phyloP scores from a whole-genome alignment of 139 green algal species.

The Chlorella sp. region DNA sequence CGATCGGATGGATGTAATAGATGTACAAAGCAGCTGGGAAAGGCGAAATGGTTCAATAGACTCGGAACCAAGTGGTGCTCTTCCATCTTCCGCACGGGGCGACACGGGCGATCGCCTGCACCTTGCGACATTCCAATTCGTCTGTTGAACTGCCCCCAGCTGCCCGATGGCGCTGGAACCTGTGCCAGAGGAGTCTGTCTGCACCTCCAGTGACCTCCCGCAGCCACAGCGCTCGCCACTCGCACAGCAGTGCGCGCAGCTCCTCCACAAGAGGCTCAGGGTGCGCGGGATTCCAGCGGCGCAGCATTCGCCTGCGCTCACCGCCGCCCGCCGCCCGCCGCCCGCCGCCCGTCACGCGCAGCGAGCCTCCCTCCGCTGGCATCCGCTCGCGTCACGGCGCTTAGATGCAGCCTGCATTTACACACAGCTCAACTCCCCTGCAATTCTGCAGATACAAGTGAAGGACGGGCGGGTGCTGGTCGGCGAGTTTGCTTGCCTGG shows the following conservation, averaged over 20 bases:
- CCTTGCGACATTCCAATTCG: no score
- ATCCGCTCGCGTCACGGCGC: neutral
- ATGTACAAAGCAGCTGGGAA: no score
- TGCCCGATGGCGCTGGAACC: no score
- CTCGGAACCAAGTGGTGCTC: no score
- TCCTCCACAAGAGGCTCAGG: slow-evolving; percentile 24
- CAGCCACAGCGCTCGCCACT: slow-evolving; percentile 3
- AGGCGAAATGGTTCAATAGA: no score
- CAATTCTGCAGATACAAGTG: slow-evolving; percentile 45
- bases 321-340: no score
- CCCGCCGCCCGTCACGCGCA: neutral
- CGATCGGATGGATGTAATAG: no score
- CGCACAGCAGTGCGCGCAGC: neutral
- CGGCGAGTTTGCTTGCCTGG: slow-evolving; percentile 62
- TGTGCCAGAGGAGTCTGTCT: no score
- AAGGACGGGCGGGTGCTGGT: slow-evolving; percentile 49
- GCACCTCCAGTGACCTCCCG: neutral
- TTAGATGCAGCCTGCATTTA: neutral
- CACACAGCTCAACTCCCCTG: neutral
- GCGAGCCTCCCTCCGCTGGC: no score
- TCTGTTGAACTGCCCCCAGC: no score
- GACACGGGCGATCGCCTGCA: no score
- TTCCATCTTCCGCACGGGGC: no score
- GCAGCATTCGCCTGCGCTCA: neutral
- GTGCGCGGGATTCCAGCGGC: neutral